These are phyloP conservation scores for Phytomonas sp. DNA, from an alignment of 208 protist genomes.

Conservation along the genomic window DNA sequence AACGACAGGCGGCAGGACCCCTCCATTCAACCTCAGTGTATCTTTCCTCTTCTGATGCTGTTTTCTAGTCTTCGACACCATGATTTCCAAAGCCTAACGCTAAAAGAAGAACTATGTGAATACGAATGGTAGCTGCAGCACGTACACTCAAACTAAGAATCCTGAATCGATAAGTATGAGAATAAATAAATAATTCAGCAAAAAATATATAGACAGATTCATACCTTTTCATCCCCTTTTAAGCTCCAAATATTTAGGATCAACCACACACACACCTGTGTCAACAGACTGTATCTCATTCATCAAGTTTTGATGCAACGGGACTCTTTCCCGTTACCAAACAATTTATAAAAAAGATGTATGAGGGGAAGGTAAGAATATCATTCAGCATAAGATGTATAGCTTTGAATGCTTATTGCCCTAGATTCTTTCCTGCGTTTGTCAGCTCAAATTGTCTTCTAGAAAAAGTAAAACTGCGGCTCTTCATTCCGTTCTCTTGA, in stretches of 20 bases:
- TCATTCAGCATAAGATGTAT: background rate
- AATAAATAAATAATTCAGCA: background rate
- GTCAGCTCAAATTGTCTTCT: slow-evolving; percentile 7
- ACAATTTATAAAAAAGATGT: background rate
- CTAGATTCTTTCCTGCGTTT: background rate
- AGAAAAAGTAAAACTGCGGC: slow-evolving; percentile 81
- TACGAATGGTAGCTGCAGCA: background rate
- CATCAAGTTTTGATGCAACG: background rate
- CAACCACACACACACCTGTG: background rate
- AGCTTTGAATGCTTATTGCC: background rate
- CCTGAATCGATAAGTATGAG: background rate
- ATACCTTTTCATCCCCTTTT: background rate
- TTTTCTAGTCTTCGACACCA: slow-evolving; percentile 86
- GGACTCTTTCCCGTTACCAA: background rate
- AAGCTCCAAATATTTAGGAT: background rate
- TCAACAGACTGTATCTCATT: background rate
- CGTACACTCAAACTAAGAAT: background rate
- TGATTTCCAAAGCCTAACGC: slow-evolving; percentile 12
- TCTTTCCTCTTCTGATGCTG: slow-evolving; percentile 80
- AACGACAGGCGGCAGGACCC: slow-evolving; percentile 52
- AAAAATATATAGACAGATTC: background rate
- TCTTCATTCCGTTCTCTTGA: slow-evolving; percentile 74
- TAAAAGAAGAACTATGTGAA: background rate
- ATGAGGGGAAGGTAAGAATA: background rate
- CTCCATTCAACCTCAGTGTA: slow-evolving; percentile 48